These are phyloP conservation scores for Darksidea phi DNA, from an alignment of 495 filamentous ascomycete species.

Conservation along the genomic window DNA sequence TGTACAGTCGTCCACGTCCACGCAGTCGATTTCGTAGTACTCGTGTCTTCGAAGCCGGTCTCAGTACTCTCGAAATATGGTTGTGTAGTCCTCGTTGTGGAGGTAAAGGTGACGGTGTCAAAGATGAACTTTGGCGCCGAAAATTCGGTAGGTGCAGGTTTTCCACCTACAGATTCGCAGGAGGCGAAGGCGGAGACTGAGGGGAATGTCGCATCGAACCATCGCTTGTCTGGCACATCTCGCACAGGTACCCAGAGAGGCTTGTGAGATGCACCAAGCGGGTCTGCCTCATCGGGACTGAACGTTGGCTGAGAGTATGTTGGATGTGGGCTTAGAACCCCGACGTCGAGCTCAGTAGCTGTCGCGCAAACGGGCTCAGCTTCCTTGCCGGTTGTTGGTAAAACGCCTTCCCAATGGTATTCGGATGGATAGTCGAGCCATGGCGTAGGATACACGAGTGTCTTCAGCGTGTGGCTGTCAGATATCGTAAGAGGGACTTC, in stretches of 20 bases:
- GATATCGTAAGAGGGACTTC: conserved; percentile 4
- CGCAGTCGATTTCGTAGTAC: background rate
- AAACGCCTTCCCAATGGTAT: conserved; percentile 22
- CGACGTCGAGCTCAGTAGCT: background rate
- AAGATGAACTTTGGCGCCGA: conserved; percentile 11
- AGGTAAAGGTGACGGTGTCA: conserved; percentile 6
- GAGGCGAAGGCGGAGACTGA: conserved; percentile 20
- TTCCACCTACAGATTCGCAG: conserved; percentile 9
- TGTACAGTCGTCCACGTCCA: background rate
- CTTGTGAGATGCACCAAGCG: background rate
- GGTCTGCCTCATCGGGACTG: background rate
- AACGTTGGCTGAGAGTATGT: conserved; percentile 26
- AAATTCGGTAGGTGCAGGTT: conserved; percentile 6
- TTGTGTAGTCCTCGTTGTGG: background rate
- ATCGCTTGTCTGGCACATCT: conserved; percentile 17
- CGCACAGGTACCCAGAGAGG: conserved; percentile 22
- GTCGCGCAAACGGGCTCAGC: conserved; percentile 11
- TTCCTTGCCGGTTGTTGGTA: conserved; percentile 19
- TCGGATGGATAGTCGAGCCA: conserved; percentile 20
- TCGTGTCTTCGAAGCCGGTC: conserved; percentile 1
- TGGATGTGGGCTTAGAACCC: conserved; percentile 11
- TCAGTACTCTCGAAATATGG: background rate
- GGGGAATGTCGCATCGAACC: conserved; percentile 20
- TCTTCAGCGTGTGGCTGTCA: conserved; percentile 1
- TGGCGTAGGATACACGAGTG: conserved; percentile 22